Evolutionary conservation across 2,329 filamentous ascomycete genomes (phyloP), one percentile per base, ranked within the genome.

Genomic region (Trichophyton equinum): DNA sequence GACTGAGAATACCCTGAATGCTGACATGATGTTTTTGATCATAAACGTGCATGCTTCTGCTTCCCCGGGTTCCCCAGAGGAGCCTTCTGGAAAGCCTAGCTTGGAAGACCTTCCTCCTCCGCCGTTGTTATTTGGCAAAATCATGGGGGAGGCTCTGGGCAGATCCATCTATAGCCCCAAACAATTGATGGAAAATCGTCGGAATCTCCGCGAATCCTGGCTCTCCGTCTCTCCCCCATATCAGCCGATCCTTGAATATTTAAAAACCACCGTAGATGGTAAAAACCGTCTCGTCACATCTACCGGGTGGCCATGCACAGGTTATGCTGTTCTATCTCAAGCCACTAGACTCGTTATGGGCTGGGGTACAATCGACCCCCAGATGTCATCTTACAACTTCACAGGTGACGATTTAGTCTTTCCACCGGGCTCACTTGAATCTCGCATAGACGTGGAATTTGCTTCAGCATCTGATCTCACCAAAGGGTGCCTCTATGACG

Each of bases 251-350:
- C 64, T 71, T 2, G 76, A 78, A 25, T 87, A 85, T 65, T 84
- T 82, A 62, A 73, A 72, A 4, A 73, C 75, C 0, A 67, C 77
- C 7, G 67, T 70, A 30, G 65, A 73, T 46, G 56, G 65, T 9
- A 65, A 71, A 2, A 73, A 75, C 18, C 65, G 70, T 6, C 72
- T 73, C 40, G 76, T 75, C 20, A 85, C 83, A 0, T 68, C 75
- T 0, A 77, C 84, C 70, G 85, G 85, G 9, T 87, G 85, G 85
- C 85, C 85, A 0, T 80, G 78, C n/a, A 79, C 82, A 65, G 76
- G 78, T 20, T 84, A 78, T 65, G 70, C 85, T 38, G 81, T 84
- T 64, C 76, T 85, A 51, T 73, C 75, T 1, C 73, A 77, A 55
- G 75, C 76, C n/a, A 78, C 78, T 64, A 76, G 84, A 36, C 65